Evolutionary conservation across 2,329 filamentous ascomycete genomes (phyloP).

Genomic region (Pestalotiopsis sp.): DNA sequence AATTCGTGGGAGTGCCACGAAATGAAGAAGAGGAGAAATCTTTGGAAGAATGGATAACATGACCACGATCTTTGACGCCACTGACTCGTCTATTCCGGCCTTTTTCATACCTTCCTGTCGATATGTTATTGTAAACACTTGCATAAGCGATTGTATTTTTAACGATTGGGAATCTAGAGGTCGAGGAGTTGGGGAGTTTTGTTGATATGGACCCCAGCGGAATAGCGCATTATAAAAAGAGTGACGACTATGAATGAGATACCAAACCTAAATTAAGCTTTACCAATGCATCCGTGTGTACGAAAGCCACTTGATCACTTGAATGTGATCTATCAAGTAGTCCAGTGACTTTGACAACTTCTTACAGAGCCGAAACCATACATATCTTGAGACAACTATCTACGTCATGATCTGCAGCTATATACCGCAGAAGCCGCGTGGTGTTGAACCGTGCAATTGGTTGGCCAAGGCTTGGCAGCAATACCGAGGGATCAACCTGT

Average conservation of each 20-base stretch:
- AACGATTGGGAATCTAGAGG: background rate
- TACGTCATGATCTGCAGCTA: background rate
- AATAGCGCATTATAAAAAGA: background rate
- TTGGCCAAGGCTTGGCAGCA: background rate
- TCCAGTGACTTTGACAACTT: no score
- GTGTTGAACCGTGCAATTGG: background rate
- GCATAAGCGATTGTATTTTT: background rate
- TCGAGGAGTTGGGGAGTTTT: background rate
- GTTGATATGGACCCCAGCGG: background rate
- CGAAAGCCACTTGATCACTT: background rate
- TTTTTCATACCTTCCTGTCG: background rate
- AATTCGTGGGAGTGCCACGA: no score
- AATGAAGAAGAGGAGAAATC: no score
- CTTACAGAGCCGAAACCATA: no score
- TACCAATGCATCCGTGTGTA: background rate
- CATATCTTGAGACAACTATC: no score
- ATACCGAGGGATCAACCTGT: background rate
- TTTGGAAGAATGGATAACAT: background rate
- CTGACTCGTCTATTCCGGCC: background rate
- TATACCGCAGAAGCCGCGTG: background rate
- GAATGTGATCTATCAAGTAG: no score
- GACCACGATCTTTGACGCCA: background rate
- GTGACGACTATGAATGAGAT: background rate
- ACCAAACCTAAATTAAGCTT: background rate
- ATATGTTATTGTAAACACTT: background rate